These are phyloP conservation scores for Solanum chmielewskii DNA, from an alignment of 257 asterid genomes.

Conservation along the genomic window DNA sequence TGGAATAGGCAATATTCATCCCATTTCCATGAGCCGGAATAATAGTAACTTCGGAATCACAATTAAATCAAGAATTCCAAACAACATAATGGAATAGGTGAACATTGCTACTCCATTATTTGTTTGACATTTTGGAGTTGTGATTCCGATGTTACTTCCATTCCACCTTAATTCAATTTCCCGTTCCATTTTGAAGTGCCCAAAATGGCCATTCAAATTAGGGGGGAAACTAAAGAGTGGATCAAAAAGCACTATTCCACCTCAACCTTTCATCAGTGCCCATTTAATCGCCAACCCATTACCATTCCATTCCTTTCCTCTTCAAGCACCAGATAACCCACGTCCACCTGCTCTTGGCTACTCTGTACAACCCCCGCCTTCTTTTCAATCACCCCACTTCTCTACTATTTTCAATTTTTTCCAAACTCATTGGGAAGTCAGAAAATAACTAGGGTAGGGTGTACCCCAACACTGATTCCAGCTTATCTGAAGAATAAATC, in stretches of 20 bases:
- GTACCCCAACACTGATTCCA: background rate
- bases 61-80: background rate
- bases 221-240: background rate
- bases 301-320: background rate
- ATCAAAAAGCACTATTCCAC: background rate
- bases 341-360: background rate
- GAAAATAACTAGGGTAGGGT: background rate
- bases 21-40: background rate
- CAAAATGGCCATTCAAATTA: background rate
- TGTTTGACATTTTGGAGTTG: background rate
- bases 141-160: background rate
- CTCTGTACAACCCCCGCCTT: background rate
- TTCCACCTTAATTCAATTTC: background rate
- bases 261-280: background rate
- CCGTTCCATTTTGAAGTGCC: background rate
- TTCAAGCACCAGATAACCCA: background rate
- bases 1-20: background rate
- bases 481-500: background rate
- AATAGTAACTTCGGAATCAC: background rate
- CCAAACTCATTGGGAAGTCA: background rate
- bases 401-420: background rate
- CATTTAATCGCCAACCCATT: background rate
- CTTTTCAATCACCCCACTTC: background rate
- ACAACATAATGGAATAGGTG: background rate
- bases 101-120: background rate